Percentiles rank a stretch among this genome's conserved stretches.
Evolutionary conservation across 768 basidiomycete species (phyloP).

Genomic region (Mycena indigotica): DNA sequence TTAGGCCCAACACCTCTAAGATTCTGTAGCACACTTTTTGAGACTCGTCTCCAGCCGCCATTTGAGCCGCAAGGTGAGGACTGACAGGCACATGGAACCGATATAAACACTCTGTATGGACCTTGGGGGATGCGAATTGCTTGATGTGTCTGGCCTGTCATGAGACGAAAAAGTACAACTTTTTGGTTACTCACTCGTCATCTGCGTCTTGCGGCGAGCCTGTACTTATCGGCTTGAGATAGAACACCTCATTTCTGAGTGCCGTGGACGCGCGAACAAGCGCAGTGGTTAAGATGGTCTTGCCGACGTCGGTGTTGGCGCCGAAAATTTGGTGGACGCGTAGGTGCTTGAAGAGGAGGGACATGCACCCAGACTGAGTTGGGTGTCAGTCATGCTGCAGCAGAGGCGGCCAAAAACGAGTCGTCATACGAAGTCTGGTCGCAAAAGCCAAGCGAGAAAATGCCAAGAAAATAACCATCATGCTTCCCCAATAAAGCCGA

Average conservation of each 20-base stretch:
- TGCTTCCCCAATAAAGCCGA: too few relatives aligned
- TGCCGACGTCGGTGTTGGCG: conserved; percentile 95
- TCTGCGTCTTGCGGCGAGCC: conserved; percentile 82
- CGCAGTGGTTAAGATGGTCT: conserved; percentile 87
- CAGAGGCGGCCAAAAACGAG: not conserved
- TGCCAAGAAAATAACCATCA: too few relatives aligned
- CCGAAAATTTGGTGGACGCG: conserved; percentile 91
- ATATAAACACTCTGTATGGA: conserved; percentile 74
- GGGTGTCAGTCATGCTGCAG: not conserved
- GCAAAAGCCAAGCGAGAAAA: too few relatives aligned
- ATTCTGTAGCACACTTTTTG: conserved; percentile 29
- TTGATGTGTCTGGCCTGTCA: conserved; percentile 60
- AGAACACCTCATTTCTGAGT: conserved; percentile 54
- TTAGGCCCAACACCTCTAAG: not conserved
- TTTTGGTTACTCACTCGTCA: conserved; percentile 61
- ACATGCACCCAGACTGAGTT: conserved; percentile 48
- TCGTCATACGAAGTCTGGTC: not conserved
- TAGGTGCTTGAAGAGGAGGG: conserved; percentile 81
- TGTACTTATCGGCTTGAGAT: conserved; percentile 91
- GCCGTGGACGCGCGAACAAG: conserved; percentile 78
- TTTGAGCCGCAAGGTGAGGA: conserved; percentile 82
- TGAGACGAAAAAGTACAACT: not conserved
- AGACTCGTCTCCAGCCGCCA: conserved; percentile 39
- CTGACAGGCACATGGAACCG: conserved; percentile 89
- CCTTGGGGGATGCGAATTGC: conserved; percentile 46